phyloP scores from a whole-genome alignment of 2,329 filamentous ascomycete genomes.

The Xylaria hypoxylon region DNA sequence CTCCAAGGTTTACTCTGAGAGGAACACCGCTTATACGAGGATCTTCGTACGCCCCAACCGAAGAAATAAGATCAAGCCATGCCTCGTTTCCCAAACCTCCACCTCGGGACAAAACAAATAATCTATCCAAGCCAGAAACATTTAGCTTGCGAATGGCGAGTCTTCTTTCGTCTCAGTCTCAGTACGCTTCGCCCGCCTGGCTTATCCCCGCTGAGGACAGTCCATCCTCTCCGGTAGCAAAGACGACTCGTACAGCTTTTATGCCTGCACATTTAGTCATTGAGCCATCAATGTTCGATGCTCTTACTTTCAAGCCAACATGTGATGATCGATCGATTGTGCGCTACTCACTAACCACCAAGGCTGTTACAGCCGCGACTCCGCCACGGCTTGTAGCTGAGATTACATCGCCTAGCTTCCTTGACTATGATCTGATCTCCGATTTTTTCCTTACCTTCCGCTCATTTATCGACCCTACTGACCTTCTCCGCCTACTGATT shows the following conservation, averaged over 20 bases:
- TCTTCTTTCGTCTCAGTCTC: conserved; percentile 54
- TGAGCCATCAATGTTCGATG: conserved; percentile 83
- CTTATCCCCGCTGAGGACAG: conserved; percentile 30
- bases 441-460: conserved; percentile 98
- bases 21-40: conserved; percentile 83
- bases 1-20: conserved; percentile 79
- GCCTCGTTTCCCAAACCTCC: conserved; percentile 60
- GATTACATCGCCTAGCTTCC: conserved; percentile 93
- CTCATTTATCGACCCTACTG: conserved; percentile 80
- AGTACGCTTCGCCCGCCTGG: conserved; percentile 46
- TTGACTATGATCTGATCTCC: conserved; percentile 96
- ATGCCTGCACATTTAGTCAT: conserved; percentile 65
- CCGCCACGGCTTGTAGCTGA: conserved; percentile 92
- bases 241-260: conserved; percentile 59
- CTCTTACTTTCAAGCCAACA: conserved; percentile 80
- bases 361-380: conserved; percentile 87
- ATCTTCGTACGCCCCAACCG: conserved; percentile 82
- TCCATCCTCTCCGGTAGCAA: conserved; percentile 55
- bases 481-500: conserved; percentile 85
- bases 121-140: conserved; percentile 49
- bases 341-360: conserved; percentile 77
- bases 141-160: conserved; percentile 53
- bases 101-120: conserved; percentile 48
- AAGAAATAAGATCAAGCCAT: conserved; percentile 75
- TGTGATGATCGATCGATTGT: conserved; percentile 85